Evolutionary conservation across 2,329 filamentous ascomycete genomes (phyloP).

Genomic region (Zopfia rhizophila): DNA sequence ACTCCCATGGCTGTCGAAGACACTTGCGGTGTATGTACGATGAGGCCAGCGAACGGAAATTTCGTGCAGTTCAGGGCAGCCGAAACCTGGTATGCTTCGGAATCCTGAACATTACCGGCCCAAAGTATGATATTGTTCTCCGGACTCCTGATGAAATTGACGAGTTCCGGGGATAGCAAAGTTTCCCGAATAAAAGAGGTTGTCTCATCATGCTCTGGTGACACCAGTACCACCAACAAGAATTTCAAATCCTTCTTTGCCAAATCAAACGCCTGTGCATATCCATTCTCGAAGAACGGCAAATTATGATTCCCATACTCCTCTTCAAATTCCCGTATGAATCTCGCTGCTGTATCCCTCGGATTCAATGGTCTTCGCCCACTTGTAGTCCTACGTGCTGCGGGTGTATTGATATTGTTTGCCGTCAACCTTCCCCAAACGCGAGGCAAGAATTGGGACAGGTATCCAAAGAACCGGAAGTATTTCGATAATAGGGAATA

Average conservation of each 20-base stretch:
- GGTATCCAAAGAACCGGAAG: conserved; percentile 77
- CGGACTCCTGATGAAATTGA: conserved; percentile 77
- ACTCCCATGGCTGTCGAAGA: conserved; percentile 91
- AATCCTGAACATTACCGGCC: conserved; percentile 92
- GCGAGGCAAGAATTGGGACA: conserved; percentile 83
- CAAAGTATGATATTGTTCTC: conserved; percentile 85
- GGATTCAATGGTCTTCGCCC: conserved; percentile 82
- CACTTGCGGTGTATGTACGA: conserved; percentile 87
- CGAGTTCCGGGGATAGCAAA: conserved; percentile 78
- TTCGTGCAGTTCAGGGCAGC: conserved; percentile 87
- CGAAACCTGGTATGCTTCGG: conserved; percentile 94
- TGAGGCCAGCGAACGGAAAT: conserved; percentile 87
- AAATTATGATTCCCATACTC: conserved; percentile 80
- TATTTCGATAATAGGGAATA: conserved; percentile 76
- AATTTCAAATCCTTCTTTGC: conserved; percentile 94
- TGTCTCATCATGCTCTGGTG: conserved; percentile 95
- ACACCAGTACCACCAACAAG: conserved; percentile 85
- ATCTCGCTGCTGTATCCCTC: conserved; percentile 86
- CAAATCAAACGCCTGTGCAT: conserved; percentile 88
- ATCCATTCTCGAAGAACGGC: conserved; percentile 86
- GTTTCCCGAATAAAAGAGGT: conserved; percentile 83
- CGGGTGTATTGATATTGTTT: conserved; percentile 54
- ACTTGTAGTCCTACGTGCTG: conserved; percentile 66
- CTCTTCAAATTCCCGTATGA: conserved; percentile 94
- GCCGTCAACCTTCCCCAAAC: conserved; percentile 64